phyloP scores from a whole-genome alignment of 768 basidiomycete genomes.

The Lenzites betulinus region DNA sequence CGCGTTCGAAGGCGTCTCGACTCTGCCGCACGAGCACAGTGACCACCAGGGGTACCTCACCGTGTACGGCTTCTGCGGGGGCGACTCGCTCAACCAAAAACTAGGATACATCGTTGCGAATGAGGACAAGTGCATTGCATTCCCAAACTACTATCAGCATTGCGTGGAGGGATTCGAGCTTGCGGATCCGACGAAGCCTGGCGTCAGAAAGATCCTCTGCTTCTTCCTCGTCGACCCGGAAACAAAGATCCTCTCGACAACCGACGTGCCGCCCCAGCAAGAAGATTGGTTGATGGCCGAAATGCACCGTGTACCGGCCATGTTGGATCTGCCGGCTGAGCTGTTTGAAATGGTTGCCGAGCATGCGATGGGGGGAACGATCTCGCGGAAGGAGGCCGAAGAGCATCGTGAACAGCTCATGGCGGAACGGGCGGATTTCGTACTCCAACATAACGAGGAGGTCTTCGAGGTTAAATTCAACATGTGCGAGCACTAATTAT shows the following conservation, averaged over 20 bases:
- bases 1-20: neutral
- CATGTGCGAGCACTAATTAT: conserved; percentile 25
- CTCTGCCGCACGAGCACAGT: conserved; percentile 4
- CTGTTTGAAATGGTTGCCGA: conserved; percentile 23
- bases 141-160: conserved; percentile 43
- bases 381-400: conserved; percentile 18
- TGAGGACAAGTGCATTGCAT: conserved; percentile 35
- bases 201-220: conserved; percentile 41
- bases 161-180: conserved; percentile 39
- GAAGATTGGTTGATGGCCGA: conserved; percentile 25
- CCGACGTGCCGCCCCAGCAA: conserved; percentile 37
- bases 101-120: conserved; percentile 34
- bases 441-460: conserved; percentile 12
- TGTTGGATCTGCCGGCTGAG: conserved; percentile 21
- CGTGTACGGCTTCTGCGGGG: conserved; percentile 12
- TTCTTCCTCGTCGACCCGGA: conserved; percentile 43
- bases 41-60: conserved; percentile 4
- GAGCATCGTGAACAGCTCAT: conserved; percentile 21
- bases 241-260: conserved; percentile 33
- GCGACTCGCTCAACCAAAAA: conserved; percentile 21
- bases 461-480: conserved; percentile 20
- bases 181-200: conserved; percentile 35
- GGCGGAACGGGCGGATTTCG: conserved; percentile 23
- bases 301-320: neutral
- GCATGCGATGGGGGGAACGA: neutral